Evolutionary conservation across 2,329 filamentous ascomycete species (phyloP).

Genomic region (Ceratocystis cacaofunesta): DNA sequence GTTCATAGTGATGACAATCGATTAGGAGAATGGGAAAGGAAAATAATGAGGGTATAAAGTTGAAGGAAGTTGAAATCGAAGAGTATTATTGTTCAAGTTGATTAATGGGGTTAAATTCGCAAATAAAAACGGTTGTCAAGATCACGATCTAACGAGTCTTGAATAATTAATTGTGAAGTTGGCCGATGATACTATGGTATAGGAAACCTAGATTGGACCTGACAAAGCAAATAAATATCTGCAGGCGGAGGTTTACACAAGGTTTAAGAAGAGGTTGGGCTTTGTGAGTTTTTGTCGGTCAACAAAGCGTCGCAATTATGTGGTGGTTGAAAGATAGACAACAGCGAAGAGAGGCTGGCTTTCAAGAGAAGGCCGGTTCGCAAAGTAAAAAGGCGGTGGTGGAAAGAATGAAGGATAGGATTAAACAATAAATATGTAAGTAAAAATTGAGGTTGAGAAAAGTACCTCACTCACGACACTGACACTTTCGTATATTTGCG

Average conservation of each 20-base stretch:
- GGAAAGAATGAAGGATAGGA: background rate
- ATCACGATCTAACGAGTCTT: conserved; percentile 9
- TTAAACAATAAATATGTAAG: background rate
- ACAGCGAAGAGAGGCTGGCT: background rate
- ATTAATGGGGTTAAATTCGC: background rate
- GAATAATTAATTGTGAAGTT: background rate
- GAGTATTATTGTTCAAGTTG: background rate
- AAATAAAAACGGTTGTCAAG: background rate
- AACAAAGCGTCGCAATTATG: conserved; percentile 4
- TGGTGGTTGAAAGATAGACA: conserved; percentile 6
- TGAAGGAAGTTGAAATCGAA: background rate
- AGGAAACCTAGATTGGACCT: background rate
- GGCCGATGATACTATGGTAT: background rate
- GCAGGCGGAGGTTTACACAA: background rate
- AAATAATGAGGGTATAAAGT: too few species aligned
- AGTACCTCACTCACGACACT: background rate
- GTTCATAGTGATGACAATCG: conserved; percentile 7
- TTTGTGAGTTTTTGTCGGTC: background rate
- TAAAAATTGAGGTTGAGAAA: background rate
- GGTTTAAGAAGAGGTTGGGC: conserved; percentile 1
- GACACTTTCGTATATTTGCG: background rate
- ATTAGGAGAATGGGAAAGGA: background rate
- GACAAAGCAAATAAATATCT: conserved; percentile 4
- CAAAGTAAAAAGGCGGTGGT: background rate
- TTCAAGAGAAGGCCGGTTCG: background rate